Conservation (phyloP, 768 basidiomycete species). For the Bullera alba region DNA sequence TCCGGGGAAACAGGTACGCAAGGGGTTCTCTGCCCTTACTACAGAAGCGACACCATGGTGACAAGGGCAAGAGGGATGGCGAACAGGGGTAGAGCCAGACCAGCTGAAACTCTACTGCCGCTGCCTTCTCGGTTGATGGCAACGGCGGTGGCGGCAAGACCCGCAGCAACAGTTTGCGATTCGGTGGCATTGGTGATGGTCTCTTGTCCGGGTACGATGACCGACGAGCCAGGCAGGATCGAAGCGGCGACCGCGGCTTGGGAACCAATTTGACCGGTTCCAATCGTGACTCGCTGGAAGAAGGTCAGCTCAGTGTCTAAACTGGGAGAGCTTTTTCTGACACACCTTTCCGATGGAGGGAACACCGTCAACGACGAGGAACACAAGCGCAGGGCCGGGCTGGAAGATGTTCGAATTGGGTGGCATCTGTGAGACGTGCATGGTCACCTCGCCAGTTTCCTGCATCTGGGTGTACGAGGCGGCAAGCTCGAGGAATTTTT, state of each 20-base stretch:
- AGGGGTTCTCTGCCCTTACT: too few relatives aligned
- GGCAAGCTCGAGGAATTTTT: conserved; percentile 72
- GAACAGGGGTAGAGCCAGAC: neutral
- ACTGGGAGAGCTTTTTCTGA: neutral
- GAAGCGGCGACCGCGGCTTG: conserved; percentile 24
- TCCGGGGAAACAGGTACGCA: too few relatives aligned
- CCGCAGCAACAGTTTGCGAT: neutral
- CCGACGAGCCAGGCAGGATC: conserved; percentile 21
- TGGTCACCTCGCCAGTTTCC: conserved; percentile 64
- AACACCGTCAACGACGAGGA: conserved; percentile 41
- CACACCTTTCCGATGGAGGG: conserved; percentile 34
- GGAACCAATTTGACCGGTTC: conserved; percentile 30
- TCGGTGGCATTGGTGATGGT: neutral
- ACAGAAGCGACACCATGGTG: neutral
- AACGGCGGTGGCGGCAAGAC: neutral
- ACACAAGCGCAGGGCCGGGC: conserved; percentile 40
- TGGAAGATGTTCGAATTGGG: conserved; percentile 65
- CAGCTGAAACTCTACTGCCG: neutral
- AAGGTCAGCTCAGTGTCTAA: conserved; percentile 1
- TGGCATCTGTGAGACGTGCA: conserved; percentile 76
- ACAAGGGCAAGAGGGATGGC: neutral
- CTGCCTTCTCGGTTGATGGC: neutral
- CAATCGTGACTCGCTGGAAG: conserved; percentile 28
- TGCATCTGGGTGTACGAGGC: conserved; percentile 71
- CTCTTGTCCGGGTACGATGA: conserved; percentile 12